These are phyloP conservation scores for Termitomyces sp. DNA, from an alignment of 768 basidiomycete genomes.

Conservation along the genomic window DNA sequence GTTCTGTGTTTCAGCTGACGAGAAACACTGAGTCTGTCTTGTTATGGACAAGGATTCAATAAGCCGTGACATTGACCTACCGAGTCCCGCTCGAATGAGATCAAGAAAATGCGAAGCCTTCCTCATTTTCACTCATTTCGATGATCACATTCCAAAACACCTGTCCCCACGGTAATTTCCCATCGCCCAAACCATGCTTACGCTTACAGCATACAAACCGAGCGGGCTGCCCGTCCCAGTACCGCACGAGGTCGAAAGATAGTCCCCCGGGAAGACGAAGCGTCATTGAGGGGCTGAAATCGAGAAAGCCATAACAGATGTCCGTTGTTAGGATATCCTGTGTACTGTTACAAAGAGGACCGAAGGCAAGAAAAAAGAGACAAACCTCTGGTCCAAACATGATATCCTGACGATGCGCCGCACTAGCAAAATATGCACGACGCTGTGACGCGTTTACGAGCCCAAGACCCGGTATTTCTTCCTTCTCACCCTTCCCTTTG, in stretches of 20 bases:
- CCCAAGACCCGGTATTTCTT: conserved; percentile 11
- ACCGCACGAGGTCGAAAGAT: conserved; percentile 77
- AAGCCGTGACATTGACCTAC: no score
- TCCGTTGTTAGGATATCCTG: conserved; percentile 77
- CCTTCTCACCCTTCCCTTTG: conserved; percentile 1
- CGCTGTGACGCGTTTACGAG: conserved; percentile 47
- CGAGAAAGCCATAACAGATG: conserved; percentile 85
- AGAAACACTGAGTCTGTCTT: no score
- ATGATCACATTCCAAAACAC: conserved; percentile 56
- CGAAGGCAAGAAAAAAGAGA: neutral
- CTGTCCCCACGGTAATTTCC: conserved; percentile 41
- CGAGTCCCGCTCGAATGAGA: neutral
- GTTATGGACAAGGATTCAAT: no score
- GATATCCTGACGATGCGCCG: conserved; percentile 54
- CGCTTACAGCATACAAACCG: conserved; percentile 79
- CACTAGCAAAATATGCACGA: conserved; percentile 59
- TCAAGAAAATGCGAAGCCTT: neutral
- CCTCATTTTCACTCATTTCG: conserved; percentile 33
- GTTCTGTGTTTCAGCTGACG: no score
- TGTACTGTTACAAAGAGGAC: neutral
- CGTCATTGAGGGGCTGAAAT: conserved; percentile 61
- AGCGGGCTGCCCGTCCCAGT: conserved; percentile 95
- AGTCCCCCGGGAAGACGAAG: conserved; percentile 81
- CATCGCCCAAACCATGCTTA: conserved; percentile 19
- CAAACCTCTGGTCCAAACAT: conserved; percentile 57